Base-by-base conservation (phyloP, 2,329 filamentous ascomycete genomes). In the Aureobasidium sp. region DNA sequence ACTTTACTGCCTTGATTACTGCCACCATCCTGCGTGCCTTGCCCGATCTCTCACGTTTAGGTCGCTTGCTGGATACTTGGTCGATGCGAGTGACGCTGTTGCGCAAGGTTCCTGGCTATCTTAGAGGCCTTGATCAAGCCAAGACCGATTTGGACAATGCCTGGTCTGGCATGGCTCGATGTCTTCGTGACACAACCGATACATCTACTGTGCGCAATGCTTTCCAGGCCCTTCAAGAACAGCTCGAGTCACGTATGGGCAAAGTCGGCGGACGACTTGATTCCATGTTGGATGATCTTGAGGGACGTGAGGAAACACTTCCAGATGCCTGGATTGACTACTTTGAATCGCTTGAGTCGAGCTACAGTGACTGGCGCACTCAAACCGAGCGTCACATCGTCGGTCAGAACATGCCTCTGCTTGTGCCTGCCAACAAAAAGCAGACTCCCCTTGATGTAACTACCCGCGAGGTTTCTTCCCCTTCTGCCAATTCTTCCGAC, bases 11-110 rank as follows among this genome's bases (percentile, higher is more conserved):
- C 25, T 81, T 97, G 49, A 83, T 97, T 60, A 96, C 94, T 1
- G 89, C 92, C 29, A 95, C 93, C 35, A 88, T 96, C 19, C 76
- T 99, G n/a, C 89, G 94, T 69, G 85, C 90, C 3, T 79, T 99
- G 21, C 94, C 94, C 1, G 86, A 88, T 62, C 76, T 96, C 43
- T 87, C 90, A 10, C 85, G 82, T 59, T 74, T 99, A 23, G 85
- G 84, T 59, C 81, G 82, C 9, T 74, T 95, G n/a, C 77, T 97
- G 53, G 83, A 85, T 60, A 81, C 81, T 1, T 99, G 94, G 94
- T 85, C 81, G 27, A 80, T 88, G 42, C 86, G 94, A 21, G 75
- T 97, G 15, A 75, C 82, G 1, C 86, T 96, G 5, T 76, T 96
- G 40, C 83, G 84, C 54, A 86, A 86, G 66, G 82, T 93, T 0